A percentile compares a stretch with the other conserved stretches of the same genome.
Conservation (phyloP, 1,139 yeast species). For the Chernovozyma sophiae-reginae region DNA sequence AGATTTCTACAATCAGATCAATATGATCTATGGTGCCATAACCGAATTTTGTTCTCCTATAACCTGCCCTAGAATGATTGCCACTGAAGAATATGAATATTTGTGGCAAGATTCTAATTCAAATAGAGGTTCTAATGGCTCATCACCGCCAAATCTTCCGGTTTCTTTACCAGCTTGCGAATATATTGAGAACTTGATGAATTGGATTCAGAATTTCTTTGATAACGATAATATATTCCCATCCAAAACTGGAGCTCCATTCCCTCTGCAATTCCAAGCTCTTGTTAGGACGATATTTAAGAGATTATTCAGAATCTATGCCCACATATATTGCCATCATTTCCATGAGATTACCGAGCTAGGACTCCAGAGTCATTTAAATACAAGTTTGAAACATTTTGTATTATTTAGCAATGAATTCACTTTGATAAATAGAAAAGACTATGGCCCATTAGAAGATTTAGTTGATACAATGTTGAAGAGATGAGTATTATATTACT, state of each 20-base stretch:
- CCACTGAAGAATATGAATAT: conserved; percentile 94
- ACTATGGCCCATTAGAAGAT: conserved; percentile 89
- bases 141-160: conserved; percentile 56
- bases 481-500: conserved; percentile 12
- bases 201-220: conserved; percentile 86
- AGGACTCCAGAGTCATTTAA: conserved; percentile 87
- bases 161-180: conserved; percentile 80
- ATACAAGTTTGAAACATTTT: conserved; percentile 92
- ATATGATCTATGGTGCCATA: conserved; percentile 93
- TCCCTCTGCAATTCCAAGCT: conserved; percentile 64
- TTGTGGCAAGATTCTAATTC: conserved; percentile 78
- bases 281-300: conserved; percentile 83
- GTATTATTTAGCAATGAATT: conserved; percentile 86
- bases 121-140: conserved; percentile 24
- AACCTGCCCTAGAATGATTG: conserved; percentile 94
- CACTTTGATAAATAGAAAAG: conserved; percentile 67
- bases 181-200: conserved; percentile 88
- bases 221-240: conserved; percentile 93
- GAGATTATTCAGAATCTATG: conserved; percentile 91
- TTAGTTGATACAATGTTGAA: conserved; percentile 69
- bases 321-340: conserved; percentile 96
- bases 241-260: conserved; percentile 81
- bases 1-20: conserved; percentile 89
- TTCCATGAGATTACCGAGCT: conserved; percentile 91
- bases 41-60: conserved; percentile 93